These are phyloP conservation scores for Arthrinium puccinioides DNA, from an alignment of 2,329 filamentous ascomycete genomes.

Conservation along the genomic window DNA sequence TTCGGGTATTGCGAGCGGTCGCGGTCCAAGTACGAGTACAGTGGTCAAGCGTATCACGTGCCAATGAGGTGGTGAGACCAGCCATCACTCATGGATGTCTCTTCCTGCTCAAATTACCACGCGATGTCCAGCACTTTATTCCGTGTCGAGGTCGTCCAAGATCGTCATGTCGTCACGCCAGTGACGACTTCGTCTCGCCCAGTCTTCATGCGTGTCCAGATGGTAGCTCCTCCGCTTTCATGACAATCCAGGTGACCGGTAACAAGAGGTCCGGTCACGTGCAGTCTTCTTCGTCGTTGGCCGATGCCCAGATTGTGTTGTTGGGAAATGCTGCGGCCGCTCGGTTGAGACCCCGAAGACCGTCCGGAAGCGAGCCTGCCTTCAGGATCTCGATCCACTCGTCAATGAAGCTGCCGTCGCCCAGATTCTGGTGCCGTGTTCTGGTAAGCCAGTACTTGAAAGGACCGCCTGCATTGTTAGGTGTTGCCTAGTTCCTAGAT, in stretches of 20 bases:
- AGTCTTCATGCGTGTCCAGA: too few relatives aligned
- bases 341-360: constrained; percentile 25
- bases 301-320: neutral
- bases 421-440: constrained; percentile 29
- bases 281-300: too few relatives aligned
- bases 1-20: constrained; percentile 13
- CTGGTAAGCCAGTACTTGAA: constrained; percentile 40
- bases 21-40: constrained; percentile 12
- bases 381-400: constrained; percentile 27
- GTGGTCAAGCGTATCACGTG: neutral
- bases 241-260: too few relatives aligned
- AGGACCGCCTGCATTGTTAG: constrained; percentile 26
- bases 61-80: neutral
- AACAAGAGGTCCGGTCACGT: too few relatives aligned
- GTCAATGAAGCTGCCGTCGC: constrained; percentile 25
- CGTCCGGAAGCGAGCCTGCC: constrained; percentile 26
- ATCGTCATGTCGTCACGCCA: too few relatives aligned
- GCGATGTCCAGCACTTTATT: too few relatives aligned
- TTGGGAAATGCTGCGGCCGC: constrained; percentile 28
- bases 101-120: too few relatives aligned
- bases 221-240: too few relatives aligned
- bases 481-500: neutral
- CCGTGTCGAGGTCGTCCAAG: too few relatives aligned
- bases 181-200: too few relatives aligned
- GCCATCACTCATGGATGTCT: neutral